phyloP scores from a whole-genome alignment of 352 stramenopile species.

The Peronospora belbahrii region DNA sequence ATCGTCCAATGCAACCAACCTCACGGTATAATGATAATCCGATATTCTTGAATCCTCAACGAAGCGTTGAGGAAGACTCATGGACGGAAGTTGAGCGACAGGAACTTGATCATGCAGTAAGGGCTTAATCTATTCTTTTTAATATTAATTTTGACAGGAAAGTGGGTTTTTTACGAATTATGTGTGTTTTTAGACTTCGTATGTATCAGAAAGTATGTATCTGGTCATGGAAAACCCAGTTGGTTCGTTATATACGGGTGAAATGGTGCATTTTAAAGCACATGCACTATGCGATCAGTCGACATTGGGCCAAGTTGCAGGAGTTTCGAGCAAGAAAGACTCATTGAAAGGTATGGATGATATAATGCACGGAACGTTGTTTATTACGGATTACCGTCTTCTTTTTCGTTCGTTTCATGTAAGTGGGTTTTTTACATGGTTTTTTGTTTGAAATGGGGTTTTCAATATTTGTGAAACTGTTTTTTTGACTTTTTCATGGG shows the following conservation, averaged over 20 bases:
- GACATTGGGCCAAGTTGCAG: slow-evolving; percentile 28
- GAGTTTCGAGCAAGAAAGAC: slow-evolving; percentile 18
- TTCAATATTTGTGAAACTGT: not conserved
- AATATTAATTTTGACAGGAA: not conserved
- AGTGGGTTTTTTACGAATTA: not conserved
- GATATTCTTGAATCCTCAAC: slow-evolving; percentile 9
- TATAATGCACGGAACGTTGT: slow-evolving; percentile 56
- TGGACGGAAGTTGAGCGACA: slow-evolving; percentile 79
- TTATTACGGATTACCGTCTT: slow-evolving; percentile 63
- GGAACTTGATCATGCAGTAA: slow-evolving; percentile 70
- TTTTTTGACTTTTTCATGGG: slow-evolving; percentile 2
- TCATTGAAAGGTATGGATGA: slow-evolving; percentile 1
- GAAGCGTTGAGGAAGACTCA: slow-evolving; percentile 64
- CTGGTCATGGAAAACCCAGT: slow-evolving; percentile 61
- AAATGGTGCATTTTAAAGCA: slow-evolving; percentile 66
- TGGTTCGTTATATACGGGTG: slow-evolving; percentile 45
- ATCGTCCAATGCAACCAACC: not conserved
- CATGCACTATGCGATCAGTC: slow-evolving; percentile 63
- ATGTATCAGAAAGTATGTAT: slow-evolving; percentile 77
- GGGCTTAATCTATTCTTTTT: not conserved
- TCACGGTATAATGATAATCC: slow-evolving; percentile 2
- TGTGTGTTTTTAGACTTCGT: slow-evolving; percentile 43
- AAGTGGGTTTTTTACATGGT: slow-evolving; percentile 7
- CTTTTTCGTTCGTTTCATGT: slow-evolving; percentile 72
- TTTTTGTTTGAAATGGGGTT: slow-evolving; percentile 4